phyloP scores from a whole-genome alignment of 2,329 filamentous ascomycete species.

The Trichoderma brevicompactum region DNA sequence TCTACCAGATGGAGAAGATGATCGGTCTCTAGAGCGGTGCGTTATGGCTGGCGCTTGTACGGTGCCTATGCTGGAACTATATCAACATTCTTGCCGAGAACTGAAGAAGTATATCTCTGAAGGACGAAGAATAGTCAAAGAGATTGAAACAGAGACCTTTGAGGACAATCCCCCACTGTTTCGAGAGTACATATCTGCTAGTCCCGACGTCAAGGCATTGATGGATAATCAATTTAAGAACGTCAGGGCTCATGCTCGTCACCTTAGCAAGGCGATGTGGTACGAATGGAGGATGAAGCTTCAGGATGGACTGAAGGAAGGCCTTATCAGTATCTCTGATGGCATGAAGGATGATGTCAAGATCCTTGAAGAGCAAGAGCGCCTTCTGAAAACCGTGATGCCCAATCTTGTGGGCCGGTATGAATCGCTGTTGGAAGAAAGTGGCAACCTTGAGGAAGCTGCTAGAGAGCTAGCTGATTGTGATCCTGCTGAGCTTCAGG shows the following conservation, averaged over 20 bases:
- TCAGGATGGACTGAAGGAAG: constrained; percentile 77
- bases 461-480: constrained; percentile 77
- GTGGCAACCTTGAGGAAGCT: constrained; percentile 69
- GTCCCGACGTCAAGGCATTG: constrained; percentile 77
- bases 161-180: constrained; percentile 92
- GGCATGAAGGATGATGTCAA: constrained; percentile 77
- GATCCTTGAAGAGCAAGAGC: constrained; percentile 68
- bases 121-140: constrained; percentile 84
- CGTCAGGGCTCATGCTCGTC: constrained; percentile 87
- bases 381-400: constrained; percentile 68
- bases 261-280: constrained; percentile 95
- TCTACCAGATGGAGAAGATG: constrained; percentile 51
- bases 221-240: constrained; percentile 99
- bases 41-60: constrained; percentile 90
- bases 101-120: constrained; percentile 96
- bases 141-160: constrained; percentile 86
- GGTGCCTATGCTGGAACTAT: constrained; percentile 89
- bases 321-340: constrained; percentile 73
- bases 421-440: constrained; percentile 65
- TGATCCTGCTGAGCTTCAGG: constrained; percentile 77
- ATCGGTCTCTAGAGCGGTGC: constrained; percentile 70
- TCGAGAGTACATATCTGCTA: constrained; percentile 84
- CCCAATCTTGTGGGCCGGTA: constrained; percentile 67
- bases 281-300: constrained; percentile 97
- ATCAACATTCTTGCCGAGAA: constrained; percentile 93